Conservation (phyloP, 805 yeast genomes). For the Saccharomycopsis oosterbeekiorum region DNA sequence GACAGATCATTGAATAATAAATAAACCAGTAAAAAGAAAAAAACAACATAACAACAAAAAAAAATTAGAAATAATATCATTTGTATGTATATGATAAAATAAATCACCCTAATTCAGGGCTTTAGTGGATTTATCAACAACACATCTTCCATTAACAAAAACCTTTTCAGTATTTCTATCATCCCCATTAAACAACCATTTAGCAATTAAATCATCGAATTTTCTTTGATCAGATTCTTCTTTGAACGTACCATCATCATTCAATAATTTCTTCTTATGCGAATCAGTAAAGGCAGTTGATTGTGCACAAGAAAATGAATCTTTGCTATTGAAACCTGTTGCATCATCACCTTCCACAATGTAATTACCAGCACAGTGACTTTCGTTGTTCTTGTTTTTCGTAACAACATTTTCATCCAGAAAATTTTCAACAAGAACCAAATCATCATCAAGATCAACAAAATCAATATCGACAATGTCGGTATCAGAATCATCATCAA, state of each 20-base stretch:
- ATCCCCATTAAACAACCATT: constrained; percentile 92
- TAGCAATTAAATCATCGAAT: constrained; percentile 54
- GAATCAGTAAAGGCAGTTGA: neutral
- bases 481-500: neutral
- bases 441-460: neutral
- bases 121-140: constrained; percentile 31
- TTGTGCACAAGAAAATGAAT: neutral
- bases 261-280: constrained; percentile 1
- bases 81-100: no score
- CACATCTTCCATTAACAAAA: constrained; percentile 72
- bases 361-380: neutral
- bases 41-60: no score
- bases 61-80: no score
- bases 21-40: no score
- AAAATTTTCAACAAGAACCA: neutral
- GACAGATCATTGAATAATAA: no score
- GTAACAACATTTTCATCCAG: neutral
- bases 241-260: constrained; percentile 12
- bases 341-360: neutral
- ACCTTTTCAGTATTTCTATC: constrained; percentile 77
- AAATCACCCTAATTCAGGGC: neutral
- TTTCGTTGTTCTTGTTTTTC: neutral
- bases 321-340: neutral
- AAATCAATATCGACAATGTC: neutral
- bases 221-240: constrained; percentile 28